These are phyloP conservation scores for Pecoramyces ruminantium DNA, from an alignment of 192 early-diverging fungal species.

Conservation along the genomic window DNA sequence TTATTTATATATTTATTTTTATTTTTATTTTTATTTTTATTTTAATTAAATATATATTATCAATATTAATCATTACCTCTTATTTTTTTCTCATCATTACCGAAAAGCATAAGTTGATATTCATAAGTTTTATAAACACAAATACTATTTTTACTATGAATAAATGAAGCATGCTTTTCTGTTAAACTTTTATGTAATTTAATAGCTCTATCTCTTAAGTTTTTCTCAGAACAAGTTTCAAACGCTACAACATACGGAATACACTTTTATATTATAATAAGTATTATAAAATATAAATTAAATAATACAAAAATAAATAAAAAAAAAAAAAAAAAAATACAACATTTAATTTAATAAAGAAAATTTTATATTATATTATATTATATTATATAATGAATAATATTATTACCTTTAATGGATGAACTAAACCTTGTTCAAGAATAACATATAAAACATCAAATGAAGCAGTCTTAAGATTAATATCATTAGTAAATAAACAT, in stretches of 20 bases:
- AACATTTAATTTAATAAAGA: no score
- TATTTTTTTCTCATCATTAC: slow-evolving; percentile 11
- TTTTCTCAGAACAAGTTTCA: slow-evolving; percentile 45
- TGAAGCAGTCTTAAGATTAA: slow-evolving; percentile 41
- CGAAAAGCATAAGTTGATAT: slow-evolving; percentile 30
- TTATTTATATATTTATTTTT: no score
- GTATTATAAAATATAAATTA: no score
- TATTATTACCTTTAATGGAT: slow-evolving; percentile 50
- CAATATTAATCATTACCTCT: slow-evolving; percentile 21
- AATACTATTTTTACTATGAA: slow-evolving; percentile 66
- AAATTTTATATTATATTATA: not conserved
- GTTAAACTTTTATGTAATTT: slow-evolving; percentile 55
- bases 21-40: no score
- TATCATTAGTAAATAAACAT: slow-evolving; percentile 40
- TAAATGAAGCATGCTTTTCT: slow-evolving; percentile 75
- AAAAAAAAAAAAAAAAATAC: no score
- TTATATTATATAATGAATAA: not conserved
- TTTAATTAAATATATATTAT: no score
- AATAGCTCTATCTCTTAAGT: slow-evolving; percentile 50
- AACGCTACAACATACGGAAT: slow-evolving; percentile 76
- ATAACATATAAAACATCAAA: slow-evolving; percentile 71
- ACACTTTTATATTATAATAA: slow-evolving; percentile 50
- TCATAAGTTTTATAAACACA: slow-evolving; percentile 54
- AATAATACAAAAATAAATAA: no score
- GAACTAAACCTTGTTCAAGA: slow-evolving; percentile 76